These are phyloP conservation scores for Ogataea ganodermae DNA, from an alignment of 805 yeast genomes.

Conservation along the genomic window DNA sequence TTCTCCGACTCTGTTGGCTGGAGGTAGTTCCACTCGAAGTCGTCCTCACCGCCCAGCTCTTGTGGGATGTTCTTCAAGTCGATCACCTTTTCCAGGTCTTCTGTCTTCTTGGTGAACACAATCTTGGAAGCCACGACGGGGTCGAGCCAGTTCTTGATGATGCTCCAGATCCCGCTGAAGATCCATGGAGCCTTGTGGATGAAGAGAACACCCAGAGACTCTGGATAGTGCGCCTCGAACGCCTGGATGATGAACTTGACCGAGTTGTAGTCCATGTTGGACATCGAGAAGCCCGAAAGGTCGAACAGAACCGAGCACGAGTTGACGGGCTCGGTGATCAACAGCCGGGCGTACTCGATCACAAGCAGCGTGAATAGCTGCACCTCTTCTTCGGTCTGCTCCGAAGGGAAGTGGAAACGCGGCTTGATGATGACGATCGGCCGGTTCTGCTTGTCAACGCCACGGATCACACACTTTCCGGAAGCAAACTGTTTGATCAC, in stretches of 20 bases:
- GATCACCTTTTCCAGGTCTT: constrained; percentile 68
- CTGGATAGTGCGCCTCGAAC: constrained; percentile 97
- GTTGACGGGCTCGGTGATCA: constrained; percentile 73
- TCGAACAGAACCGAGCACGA: constrained; percentile 86
- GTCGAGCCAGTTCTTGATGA: constrained; percentile 91
- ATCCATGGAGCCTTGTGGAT: constrained; percentile 98
- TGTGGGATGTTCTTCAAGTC: constrained; percentile 62
- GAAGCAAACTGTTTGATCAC: constrained; percentile 56
- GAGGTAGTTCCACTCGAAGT: constrained; percentile 57
- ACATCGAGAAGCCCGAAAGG: constrained; percentile 78
- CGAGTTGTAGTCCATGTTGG: constrained; percentile 91
- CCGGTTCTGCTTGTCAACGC: constrained; percentile 69
- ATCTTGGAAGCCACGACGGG: constrained; percentile 95
- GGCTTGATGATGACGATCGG: constrained; percentile 86
- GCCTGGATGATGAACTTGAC: constrained; percentile 86
- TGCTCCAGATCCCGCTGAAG: constrained; percentile 91
- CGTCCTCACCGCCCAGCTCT: constrained; percentile 74
- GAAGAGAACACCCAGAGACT: constrained; percentile 78
- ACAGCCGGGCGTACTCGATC: constrained; percentile 81
- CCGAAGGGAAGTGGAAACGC: constrained; percentile 67
- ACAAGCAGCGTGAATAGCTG: constrained; percentile 72
- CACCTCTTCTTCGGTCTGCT: constrained; percentile 68
- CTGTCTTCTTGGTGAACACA: constrained; percentile 69
- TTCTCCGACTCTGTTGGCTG: constrained; percentile 65
- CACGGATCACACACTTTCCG: constrained; percentile 74